A percentile compares a stretch with the other conserved stretches of the same genome.
phyloP scores from a whole-genome alignment of 2,329 filamentous ascomycete genomes.

The Fusarium tricinctum region DNA sequence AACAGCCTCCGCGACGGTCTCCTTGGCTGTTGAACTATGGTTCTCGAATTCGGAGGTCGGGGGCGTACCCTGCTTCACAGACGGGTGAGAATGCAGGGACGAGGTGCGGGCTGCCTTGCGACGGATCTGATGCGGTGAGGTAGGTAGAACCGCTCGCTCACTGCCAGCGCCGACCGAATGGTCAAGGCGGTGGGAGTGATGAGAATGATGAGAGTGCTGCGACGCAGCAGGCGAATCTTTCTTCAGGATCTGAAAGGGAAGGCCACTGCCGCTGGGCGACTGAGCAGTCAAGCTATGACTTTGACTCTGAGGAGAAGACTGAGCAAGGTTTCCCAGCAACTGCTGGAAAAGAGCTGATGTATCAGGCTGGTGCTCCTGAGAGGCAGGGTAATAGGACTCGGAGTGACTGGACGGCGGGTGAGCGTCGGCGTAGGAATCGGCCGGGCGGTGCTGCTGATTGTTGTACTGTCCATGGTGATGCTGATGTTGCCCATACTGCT shows the following conservation, averaged over 20 bases:
- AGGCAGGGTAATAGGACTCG: conserved; percentile 46
- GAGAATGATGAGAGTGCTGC: conserved; percentile 57
- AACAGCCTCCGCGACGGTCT: conserved; percentile 80
- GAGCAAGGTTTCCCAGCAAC: conserved; percentile 55
- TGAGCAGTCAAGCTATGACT: conserved; percentile 53
- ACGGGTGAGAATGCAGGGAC: conserved; percentile 51
- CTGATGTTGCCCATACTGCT: conserved; percentile 44
- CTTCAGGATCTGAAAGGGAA: conserved; percentile 65
- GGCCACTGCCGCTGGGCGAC: conserved; percentile 48
- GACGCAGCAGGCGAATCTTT: conserved; percentile 62
- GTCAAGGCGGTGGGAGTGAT: conserved; percentile 55
- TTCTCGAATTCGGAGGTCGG: conserved; percentile 52
- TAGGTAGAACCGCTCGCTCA: conserved; percentile 61
- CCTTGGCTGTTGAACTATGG: conserved; percentile 63
- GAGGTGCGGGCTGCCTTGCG: conserved; percentile 56
- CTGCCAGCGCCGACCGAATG: conserved; percentile 55
- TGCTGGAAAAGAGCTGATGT: conserved; percentile 57
- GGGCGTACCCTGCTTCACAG: conserved; percentile 50
- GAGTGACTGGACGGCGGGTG: conserved; percentile 46
- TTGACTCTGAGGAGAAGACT: conserved; percentile 60
- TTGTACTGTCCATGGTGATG: conserved; percentile 45
- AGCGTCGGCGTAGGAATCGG: conserved; percentile 49
- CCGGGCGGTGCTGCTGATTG: conserved; percentile 46
- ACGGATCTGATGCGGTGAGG: conserved; percentile 60
- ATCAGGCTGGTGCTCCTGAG: conserved; percentile 58